Evolutionary conservation across 2,329 filamentous ascomycete genomes (phyloP).

Genomic region (Sporothrix pseudoabietina): DNA sequence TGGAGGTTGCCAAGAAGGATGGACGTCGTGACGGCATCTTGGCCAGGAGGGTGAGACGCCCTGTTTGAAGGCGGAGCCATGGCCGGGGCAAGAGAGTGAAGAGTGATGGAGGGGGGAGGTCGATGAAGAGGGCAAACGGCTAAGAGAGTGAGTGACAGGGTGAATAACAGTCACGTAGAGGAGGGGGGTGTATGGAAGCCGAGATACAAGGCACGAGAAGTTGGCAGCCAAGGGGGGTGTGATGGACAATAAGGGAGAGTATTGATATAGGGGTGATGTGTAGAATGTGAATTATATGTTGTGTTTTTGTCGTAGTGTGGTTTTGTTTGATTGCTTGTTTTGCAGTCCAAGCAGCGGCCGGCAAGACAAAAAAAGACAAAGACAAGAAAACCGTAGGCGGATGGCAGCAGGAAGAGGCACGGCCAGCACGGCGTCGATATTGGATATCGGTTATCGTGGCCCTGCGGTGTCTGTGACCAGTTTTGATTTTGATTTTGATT

Average conservation of each 20-base stretch:
- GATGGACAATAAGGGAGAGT: background rate
- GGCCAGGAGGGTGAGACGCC: slow-evolving; percentile 22
- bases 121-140: background rate
- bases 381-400: background rate
- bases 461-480: slow-evolving; percentile 15
- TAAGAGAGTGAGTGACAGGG: background rate
- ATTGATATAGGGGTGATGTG: background rate
- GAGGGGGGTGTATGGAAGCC: slow-evolving; percentile 21
- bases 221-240: slow-evolving; percentile 15
- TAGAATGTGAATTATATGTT: background rate
- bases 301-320: background rate
- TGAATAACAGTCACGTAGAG: background rate
- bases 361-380: background rate
- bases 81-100: background rate
- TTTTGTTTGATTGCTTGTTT: slow-evolving; percentile 13
- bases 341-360: slow-evolving; percentile 10
- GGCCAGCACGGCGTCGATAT: slow-evolving; percentile 20
- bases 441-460: slow-evolving; percentile 18
- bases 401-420: slow-evolving; percentile 13
- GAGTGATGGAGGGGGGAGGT: background rate
- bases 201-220: slow-evolving; percentile 18
- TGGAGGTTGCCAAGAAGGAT: slow-evolving; percentile 75
- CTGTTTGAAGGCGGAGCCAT: slow-evolving; percentile 39
- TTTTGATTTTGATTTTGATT: background rate
- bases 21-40: slow-evolving; percentile 53